These are phyloP conservation scores for Remersonia thermophila DNA, from an alignment of 2,329 filamentous ascomycete genomes.

Conservation along the genomic window DNA sequence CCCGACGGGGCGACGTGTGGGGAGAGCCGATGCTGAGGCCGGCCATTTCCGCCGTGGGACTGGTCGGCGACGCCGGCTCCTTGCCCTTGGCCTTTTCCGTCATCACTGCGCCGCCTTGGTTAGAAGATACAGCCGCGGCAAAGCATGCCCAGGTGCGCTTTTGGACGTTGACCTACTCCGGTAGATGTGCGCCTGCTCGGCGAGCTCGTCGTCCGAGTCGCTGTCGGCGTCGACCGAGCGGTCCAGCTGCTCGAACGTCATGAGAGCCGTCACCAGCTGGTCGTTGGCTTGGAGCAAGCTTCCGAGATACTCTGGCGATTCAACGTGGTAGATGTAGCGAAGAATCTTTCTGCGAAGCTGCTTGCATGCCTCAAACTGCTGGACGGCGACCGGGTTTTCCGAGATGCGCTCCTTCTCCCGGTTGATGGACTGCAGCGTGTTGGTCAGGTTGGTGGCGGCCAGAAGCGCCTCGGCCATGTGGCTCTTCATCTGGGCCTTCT, in stretches of 20 bases:
- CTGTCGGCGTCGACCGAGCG: slow-evolving; percentile 67
- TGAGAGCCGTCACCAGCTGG: slow-evolving; percentile 83
- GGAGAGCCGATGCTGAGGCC: slow-evolving; percentile 30
- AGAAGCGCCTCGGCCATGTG: slow-evolving; percentile 84
- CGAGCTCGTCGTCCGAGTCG: slow-evolving; percentile 55
- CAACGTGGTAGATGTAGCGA: slow-evolving; percentile 76
- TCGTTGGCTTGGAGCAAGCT: slow-evolving; percentile 89
- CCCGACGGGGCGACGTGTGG: slow-evolving; percentile 27
- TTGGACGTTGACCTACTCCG: no score
- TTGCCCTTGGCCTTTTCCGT: slow-evolving; percentile 40
- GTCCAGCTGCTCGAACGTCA: slow-evolving; percentile 90
- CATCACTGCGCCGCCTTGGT: slow-evolving; percentile 29
- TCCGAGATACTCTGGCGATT: slow-evolving; percentile 84
- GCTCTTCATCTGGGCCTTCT: slow-evolving; percentile 76
- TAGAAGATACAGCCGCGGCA: background rate
- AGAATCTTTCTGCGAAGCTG: slow-evolving; percentile 70
- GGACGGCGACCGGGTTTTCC: slow-evolving; percentile 62
- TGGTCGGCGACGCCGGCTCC: slow-evolving; percentile 32
- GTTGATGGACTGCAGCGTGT: slow-evolving; percentile 81
- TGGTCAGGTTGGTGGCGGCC: slow-evolving; percentile 79
- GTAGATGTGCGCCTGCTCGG: slow-evolving; percentile 54
- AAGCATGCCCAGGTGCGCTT: no score
- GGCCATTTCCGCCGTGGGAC: slow-evolving; percentile 28
- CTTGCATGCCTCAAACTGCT: slow-evolving; percentile 79
- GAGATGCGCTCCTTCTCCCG: slow-evolving; percentile 80